Evolutionary conservation across 371 early-diverging fungal genomes (phyloP), one percentile per base, ranked within the genome.

Genomic region (Dichotomocladium elegans): DNA sequence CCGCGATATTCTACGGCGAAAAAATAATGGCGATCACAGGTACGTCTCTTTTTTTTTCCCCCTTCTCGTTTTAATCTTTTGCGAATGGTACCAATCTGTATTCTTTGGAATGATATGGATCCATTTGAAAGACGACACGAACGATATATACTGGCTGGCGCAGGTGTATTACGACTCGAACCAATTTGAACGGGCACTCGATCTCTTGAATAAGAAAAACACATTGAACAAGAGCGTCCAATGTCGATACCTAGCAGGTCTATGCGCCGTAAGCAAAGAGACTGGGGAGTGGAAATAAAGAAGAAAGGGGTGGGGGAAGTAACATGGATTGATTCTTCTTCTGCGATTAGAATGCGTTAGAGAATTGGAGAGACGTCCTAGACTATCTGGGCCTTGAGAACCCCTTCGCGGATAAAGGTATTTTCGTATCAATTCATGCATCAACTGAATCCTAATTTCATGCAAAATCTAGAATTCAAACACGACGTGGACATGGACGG

Each of bases 141-240:
- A 77, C 41, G 86, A 89, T 50, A 68, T 75, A 7, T 83, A 79
- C 53, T 72, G 74, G 68, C 61, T 86, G 12, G 83, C 86, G 4
- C 72, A 80, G 34, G 70, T 71, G 2, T 86, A 83, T 50, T 85
- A 77, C 57, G 63, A 73, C 19, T 69, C 79, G 19, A 74, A 79
- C 22, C 80, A 88, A 57, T 86, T 80, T 54, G 75, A 74, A 19
- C 62, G 86, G 37, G 84, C 83, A 12, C 55, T 80, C 26, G 74
- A 76, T 44, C 57, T 86, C n/a, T 49, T 88, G 15, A 72, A 77
- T 51, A 68, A 65, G 19, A 63, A 72, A 43, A 57, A 79, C 3
- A 57, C 78, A 1, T 48, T 80, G 12, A 72, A 79, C 34, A 64
- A 70, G 10, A 83, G 81, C 37, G 72, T 83, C 4, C 70, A 77